Evolutionary conservation across 108 stramenopile genomes (phyloP), one percentile per base, ranked within the genome.

Genomic region (Stephanodiscus triporus): DNA sequence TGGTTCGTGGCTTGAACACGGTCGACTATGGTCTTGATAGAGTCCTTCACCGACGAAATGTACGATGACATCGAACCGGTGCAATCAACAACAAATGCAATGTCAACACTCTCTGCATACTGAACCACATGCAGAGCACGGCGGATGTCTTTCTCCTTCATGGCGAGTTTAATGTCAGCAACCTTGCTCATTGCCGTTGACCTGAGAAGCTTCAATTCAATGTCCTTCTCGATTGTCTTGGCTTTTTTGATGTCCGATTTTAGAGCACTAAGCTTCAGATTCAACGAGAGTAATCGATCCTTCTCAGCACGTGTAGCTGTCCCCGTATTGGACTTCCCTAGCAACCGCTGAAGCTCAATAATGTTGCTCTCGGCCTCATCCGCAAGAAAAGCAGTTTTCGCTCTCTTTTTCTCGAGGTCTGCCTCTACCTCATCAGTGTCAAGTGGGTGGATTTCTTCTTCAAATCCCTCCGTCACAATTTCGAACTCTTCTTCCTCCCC

Each of bases 31-130:
- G 58, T 50, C 6, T 47, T 51, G 47, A 82, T 76, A 53, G 66
- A 71, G 45, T 62, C 27, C 48, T 76, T 82, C 17, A 51, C 81
- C 71, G n/a, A n/a, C n/a, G n/a, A n/a, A n/a, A n/a, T n/a, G 69
- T 76, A 66, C n/a, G 42, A 20, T 3, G 38, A 45, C 81, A 82
- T 76, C n/a, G 69, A 76, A 4, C 64, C 37, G 0, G 81, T 82
- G 40, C 75, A 76, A 66, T 82, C 81, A 63, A 82, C 17, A 71
- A 82, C 42, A 47, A 82, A 82, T 16, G 74, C 74, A 40, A 82
- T 36, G 59, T 82, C 81, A 9, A 82, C 81, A 60, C 42, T 60
- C 62, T 82, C 81, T 19, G 70, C 81, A 23, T 53, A 58, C 32
- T 37, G 27, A 17, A 82, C 69, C 51, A 59, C 62, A 36, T 48